Evolutionary conservation across 2,329 filamentous ascomycete species (phyloP), one percentile per base, ranked within the genome.

Genomic region (Sporothrix humicola): DNA sequence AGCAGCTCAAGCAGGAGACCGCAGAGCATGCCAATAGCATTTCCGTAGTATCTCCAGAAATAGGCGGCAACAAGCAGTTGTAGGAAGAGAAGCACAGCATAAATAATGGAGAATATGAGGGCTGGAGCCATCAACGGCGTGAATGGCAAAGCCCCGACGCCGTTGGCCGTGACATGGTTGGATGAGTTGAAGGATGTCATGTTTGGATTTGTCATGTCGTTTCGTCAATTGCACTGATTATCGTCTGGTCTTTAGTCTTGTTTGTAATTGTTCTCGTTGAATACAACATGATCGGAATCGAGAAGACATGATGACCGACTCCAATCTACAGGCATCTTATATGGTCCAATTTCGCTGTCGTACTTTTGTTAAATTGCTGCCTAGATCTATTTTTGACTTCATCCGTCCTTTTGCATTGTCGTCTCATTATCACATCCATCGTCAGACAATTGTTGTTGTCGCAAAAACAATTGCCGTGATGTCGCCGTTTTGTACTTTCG

Each of bases 11-110:
- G 48, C 15, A 77, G 44, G 5, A 76, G 50, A 1, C 77, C 76
- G 12, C 76, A 72, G 7, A 77, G 12, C 77, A 77, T 77, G 20
- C 75, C 77, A 42, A 77, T 76, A 2, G 76, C 69, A 56, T 77
- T 75, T 2, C 77, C 75, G 20, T 77, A 77, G 42, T 75, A 74
- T 2, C 73, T 70, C 69, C 74, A 74, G 52, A 75, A 77, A 1
- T 69, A 37, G 0, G 23, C 48, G 0, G 73, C 72, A 1, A 77
- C 20, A 3, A 75, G 13, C 4, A 72, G 4, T n/a, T 76, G 74
- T 0, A 59, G 1, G 13, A 68, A 37, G 6, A 75, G 56, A 4
- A 74, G 23, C 2, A 73, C n/a, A 0, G 46, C 63, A n/a, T 74
- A 76, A 26, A 73, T 37, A 1, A 72, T 69, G 56, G 65, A 17